Evolutionary conservation across 2,329 filamentous ascomycete genomes (phyloP).

Genomic region (Epichloe baconii): DNA sequence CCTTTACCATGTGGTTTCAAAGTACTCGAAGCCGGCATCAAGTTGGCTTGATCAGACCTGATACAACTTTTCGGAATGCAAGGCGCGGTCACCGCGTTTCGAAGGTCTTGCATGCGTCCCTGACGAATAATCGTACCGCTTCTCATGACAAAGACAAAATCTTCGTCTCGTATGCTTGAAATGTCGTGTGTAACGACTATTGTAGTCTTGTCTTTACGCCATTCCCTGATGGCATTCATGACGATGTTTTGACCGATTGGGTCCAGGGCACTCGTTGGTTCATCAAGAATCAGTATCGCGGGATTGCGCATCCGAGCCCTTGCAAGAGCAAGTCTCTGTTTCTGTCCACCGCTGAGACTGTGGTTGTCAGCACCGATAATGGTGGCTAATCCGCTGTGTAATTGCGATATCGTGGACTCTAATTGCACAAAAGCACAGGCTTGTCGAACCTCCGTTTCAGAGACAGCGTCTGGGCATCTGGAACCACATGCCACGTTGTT

Average conservation of each 20-base stretch:
- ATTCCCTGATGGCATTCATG: conserved; percentile 61
- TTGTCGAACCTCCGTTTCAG: conserved; percentile 39
- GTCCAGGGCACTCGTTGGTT: conserved; percentile 78
- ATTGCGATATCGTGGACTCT: conserved; percentile 47
- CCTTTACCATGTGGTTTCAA: no score
- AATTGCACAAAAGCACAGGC: conserved; percentile 59
- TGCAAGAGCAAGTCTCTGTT: conserved; percentile 68
- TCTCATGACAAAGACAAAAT: conserved; percentile 74
- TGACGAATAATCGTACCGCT: conserved; percentile 53
- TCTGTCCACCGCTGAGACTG: conserved; percentile 72
- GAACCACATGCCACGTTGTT: conserved; percentile 68
- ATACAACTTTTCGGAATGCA: background rate
- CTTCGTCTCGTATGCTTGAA: conserved; percentile 54
- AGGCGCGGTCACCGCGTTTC: background rate
- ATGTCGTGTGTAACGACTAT: conserved; percentile 90
- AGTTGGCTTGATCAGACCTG: background rate
- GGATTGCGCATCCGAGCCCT: conserved; percentile 65
- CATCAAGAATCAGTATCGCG: conserved; percentile 73
- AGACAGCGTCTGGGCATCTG: conserved; percentile 32
- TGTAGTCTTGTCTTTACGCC: conserved; percentile 72
- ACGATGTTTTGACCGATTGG: conserved; percentile 53
- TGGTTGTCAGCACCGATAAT: conserved; percentile 55
- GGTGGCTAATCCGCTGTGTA: conserved; percentile 63
- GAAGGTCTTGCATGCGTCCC: conserved; percentile 27
- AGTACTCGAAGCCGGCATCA: background rate